Evolutionary conservation across 192 early-diverging fungal species (phyloP).

Genomic region (Kappamyces sp.): DNA sequence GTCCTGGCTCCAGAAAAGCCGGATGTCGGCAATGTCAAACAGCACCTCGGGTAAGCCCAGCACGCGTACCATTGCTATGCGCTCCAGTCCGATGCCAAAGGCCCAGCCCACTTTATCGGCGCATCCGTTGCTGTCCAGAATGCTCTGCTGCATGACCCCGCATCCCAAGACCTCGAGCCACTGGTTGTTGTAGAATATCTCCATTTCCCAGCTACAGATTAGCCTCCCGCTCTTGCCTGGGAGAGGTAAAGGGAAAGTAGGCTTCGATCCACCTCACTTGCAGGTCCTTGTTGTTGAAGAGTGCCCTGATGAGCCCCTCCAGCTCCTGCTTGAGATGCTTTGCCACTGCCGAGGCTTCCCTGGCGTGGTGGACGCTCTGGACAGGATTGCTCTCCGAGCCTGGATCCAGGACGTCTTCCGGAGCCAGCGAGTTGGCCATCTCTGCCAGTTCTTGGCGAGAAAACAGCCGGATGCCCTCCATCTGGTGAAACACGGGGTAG

Average conservation of each 20-base stretch:
- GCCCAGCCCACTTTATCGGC: conserved; percentile 90
- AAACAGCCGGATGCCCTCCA: conserved; percentile 86
- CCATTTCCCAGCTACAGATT: conserved; percentile 86
- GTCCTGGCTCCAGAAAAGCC: conserved; percentile 92
- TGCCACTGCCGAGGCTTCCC: conserved; percentile 50
- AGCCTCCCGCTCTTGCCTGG: conserved; percentile 21
- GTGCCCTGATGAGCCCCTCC: conserved; percentile 69
- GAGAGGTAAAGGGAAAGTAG: conserved; percentile 92
- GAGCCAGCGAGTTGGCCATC: conserved; percentile 3
- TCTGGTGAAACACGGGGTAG: conserved; percentile 98
- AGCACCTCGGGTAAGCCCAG: conserved; percentile 26
- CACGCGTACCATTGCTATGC: conserved; percentile 79
- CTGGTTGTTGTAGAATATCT: conserved; percentile 83
- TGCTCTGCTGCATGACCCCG: conserved; percentile 82
- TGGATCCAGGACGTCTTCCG: conserved; percentile 6
- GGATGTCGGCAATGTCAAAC: conserved; percentile 92
- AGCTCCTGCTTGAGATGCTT: conserved; percentile 73
- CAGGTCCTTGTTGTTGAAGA: conserved; percentile 61
- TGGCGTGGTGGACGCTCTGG: conserved; percentile 61
- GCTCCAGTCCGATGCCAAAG: conserved; percentile 93
- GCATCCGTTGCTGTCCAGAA: conserved; percentile 68
- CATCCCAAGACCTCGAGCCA: conserved; percentile 94
- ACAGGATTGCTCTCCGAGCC: conserved; percentile 52
- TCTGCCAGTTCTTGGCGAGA: conserved; percentile 25
- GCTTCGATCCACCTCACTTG: conserved; percentile 92